Conservation (phyloP, 768 basidiomycete species). For the Hygrocybe coccinea region DNA sequence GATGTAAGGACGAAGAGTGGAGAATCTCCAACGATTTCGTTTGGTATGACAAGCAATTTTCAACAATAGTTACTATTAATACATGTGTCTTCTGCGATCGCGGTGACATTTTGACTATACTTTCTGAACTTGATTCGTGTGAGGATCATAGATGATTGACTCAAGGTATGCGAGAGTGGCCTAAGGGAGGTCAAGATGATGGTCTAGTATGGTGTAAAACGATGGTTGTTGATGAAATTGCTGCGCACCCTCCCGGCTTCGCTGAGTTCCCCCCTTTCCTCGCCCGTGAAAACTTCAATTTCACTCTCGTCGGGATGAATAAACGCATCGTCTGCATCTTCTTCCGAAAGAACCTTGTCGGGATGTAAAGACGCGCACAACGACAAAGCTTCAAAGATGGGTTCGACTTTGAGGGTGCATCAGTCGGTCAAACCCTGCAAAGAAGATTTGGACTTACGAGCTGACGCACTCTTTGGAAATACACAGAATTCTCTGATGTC, state of each 20-base stretch:
- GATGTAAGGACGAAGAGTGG: constrained; percentile 9
- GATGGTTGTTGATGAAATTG: constrained; percentile 70
- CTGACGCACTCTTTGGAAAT: constrained; percentile 51
- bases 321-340: constrained; percentile 53
- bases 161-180: constrained; percentile 80
- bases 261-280: constrained; percentile 68
- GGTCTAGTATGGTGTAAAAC: constrained; percentile 84
- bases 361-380: constrained; percentile 82
- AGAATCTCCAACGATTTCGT: not conserved
- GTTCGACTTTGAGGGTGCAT: constrained; percentile 52
- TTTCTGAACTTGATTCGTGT: too few relatives aligned
- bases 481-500: constrained; percentile 81
- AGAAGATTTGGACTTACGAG: constrained; percentile 46
- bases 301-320: constrained; percentile 44
- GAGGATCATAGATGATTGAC: constrained; percentile 66
- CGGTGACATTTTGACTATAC: too few relatives aligned
- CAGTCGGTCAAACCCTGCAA: not conserved
- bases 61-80: too few relatives aligned
- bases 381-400: constrained; percentile 84
- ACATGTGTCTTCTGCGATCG: too few relatives aligned
- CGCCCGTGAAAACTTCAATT: constrained; percentile 54
- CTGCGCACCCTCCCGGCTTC: constrained; percentile 93
- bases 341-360: constrained; percentile 43
- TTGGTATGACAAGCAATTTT: not conserved
- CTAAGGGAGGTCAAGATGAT: constrained; percentile 35